These are phyloP conservation scores for Candida bentonensis DNA, from an alignment of 805 yeast genomes.

Conservation along the genomic window DNA sequence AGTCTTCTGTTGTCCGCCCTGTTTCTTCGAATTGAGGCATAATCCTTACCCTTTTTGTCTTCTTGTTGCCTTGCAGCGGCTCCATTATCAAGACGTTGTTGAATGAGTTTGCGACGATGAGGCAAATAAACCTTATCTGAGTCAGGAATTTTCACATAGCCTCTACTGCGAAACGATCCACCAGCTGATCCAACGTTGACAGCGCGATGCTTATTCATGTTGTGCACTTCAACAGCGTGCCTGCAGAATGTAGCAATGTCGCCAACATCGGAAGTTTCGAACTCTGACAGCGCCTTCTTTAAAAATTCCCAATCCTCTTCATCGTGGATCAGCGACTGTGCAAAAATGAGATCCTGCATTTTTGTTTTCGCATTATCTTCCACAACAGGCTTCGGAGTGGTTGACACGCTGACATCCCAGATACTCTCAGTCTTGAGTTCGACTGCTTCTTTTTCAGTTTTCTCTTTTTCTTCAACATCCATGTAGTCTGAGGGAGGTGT, in stretches of 20 bases:
- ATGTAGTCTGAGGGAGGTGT: not conserved
- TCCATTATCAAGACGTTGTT: constrained; percentile 19
- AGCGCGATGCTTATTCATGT: constrained; percentile 21
- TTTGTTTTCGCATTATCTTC: constrained; percentile 19
- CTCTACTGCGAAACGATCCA: constrained; percentile 60
- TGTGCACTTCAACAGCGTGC: constrained; percentile 5
- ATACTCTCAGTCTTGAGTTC: constrained; percentile 13
- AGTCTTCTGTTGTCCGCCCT: constrained; percentile 78
- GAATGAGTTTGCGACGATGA: constrained; percentile 48
- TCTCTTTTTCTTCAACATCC: not conserved
- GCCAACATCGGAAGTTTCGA: constrained; percentile 17
- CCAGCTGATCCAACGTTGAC: constrained; percentile 26
- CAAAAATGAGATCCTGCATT: constrained; percentile 28
- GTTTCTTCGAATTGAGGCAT: constrained; percentile 36
- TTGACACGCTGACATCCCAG: constrained; percentile 8
- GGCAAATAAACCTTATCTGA: constrained; percentile 64
- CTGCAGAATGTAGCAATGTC: constrained; percentile 20
- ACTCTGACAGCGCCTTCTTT: constrained; percentile 27
- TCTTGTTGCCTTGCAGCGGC: constrained; percentile 13
- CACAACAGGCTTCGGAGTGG: constrained; percentile 13
- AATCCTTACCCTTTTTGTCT: constrained; percentile 1
- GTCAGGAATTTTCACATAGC: constrained; percentile 61
- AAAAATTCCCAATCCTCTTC: constrained; percentile 57
- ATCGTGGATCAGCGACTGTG: constrained; percentile 50
- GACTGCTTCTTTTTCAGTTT: not conserved